A percentile compares a stretch with the other conserved stretches of the same genome.
Conservation (phyloP, 129 eudicot species). For the Gnaphalium uliginosum region DNA sequence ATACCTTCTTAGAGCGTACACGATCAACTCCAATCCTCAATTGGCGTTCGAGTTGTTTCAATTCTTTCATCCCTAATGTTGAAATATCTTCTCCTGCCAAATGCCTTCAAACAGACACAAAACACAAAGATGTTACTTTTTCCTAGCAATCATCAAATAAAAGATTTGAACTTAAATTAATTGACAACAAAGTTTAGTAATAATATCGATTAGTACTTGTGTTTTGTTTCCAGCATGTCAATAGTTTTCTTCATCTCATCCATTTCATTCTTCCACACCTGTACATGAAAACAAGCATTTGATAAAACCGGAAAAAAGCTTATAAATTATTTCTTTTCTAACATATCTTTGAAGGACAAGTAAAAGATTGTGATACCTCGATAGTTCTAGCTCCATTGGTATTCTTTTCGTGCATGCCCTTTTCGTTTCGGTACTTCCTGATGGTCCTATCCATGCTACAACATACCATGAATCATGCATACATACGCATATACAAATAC, state of each 20-base stretch:
- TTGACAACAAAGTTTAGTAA: no score
- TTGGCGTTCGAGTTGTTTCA: slow-evolving; percentile 73
- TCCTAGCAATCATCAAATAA: background rate
- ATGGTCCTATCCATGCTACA: slow-evolving; percentile 66
- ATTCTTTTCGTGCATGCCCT: slow-evolving; percentile 46
- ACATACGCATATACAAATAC: background rate
- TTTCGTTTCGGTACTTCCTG: slow-evolving; percentile 60
- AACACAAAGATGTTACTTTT: slow-evolving; percentile 1
- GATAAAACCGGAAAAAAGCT: background rate
- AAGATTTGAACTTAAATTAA: no score
- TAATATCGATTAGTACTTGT: slow-evolving; percentile 27
- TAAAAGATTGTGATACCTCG: slow-evolving; percentile 40
- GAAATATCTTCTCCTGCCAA: slow-evolving; percentile 69
- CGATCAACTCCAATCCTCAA: slow-evolving; percentile 70
- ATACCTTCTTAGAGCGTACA: slow-evolving; percentile 66
- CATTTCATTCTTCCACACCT: slow-evolving; percentile 72
- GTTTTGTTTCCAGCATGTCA: slow-evolving; percentile 57
- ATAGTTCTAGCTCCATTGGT: slow-evolving; percentile 46
- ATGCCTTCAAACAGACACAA: slow-evolving; percentile 37
- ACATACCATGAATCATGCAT: background rate
- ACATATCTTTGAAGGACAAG: background rate
- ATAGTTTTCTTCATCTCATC: slow-evolving; percentile 66
- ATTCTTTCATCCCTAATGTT: slow-evolving; percentile 64
- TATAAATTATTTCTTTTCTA: background rate
- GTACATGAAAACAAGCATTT: background rate